Base-by-base conservation (phyloP, 139 green algal species). In the Asterochloris erici region DNA sequence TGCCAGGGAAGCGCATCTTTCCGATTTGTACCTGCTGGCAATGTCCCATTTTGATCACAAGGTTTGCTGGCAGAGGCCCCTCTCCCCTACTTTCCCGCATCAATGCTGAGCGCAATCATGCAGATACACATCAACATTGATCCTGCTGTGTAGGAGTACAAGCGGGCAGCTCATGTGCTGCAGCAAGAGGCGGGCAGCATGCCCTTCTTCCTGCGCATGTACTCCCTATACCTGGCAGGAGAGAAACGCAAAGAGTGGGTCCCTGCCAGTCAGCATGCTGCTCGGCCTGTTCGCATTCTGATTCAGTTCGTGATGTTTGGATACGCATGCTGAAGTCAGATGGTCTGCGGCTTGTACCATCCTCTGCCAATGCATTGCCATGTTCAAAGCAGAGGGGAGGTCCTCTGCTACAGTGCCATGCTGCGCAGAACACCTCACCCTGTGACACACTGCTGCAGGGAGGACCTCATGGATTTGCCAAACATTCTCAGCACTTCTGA, bases 211-310 rank as follows among this genome's bases (percentile, higher is more conserved):
- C 86, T 99, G 74, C 86, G 94, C 9, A 91, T 84, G 71, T 98
- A 98, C 78, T 81, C 92, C 0, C 83, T 88, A 0, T 98, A 96
- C 69, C 89, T 98, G 26, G 93, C 94, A 24, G 95, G 95, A 13
- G 95, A 98, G 86, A 95, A 95, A 87, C 87, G 90, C 0, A 93
- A 91, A 84, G 90, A 98, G 94, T 91, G 77, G 77, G 86, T n/a
- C 38, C 27, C 12, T 54, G 38, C 38, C 38, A 54, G 38, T 54
- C 38, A 54, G 38, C 38, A 54, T 54, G 38, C 38, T 54, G 38
- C 38, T 54, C 6, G 38, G 38, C 38, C 38, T 54, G 38, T 54
- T 54, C 38, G 38, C 38, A 54, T 54, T 54, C 38, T 54, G 38
- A 6, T 54, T 54, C 6, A 6, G 6, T 63, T 21, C 14, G 6